Percentiles rank a stretch among this genome's conserved stretches.
Evolutionary conservation across 140 eudicot genomes (phyloP).

Genomic region (Flaveria floridana): DNA sequence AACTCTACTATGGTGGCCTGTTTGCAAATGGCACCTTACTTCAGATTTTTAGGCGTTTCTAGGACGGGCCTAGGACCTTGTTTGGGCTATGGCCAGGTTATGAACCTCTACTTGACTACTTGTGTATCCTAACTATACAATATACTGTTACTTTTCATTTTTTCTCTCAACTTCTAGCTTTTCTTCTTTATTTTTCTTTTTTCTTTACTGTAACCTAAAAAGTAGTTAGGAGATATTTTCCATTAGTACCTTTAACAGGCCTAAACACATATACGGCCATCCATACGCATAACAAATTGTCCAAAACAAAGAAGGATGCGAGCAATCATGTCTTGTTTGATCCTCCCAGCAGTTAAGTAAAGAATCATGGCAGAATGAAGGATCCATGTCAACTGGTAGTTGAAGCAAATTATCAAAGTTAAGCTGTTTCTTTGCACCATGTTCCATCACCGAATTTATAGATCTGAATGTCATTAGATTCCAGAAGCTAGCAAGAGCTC

Average conservation of each 20-base stretch:
- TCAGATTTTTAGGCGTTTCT: background rate
- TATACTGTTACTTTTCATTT: background rate
- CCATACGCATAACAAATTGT: conserved; percentile 77
- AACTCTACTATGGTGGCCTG: background rate
- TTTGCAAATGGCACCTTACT: background rate
- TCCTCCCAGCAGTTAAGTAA: conserved; percentile 61
- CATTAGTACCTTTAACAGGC: conserved; percentile 67
- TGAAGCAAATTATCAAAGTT: conserved; percentile 72
- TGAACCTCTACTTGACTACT: background rate
- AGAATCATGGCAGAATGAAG: conserved; percentile 54
- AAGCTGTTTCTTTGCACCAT: conserved; percentile 73
- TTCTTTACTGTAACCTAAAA: conserved; percentile 9
- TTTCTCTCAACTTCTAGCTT: background rate
- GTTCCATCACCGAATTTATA: conserved; percentile 63
- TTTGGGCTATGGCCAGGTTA: background rate
- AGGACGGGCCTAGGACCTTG: background rate
- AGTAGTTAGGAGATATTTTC: conserved; percentile 8
- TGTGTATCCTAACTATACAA: background rate
- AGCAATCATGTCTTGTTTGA: conserved; percentile 40
- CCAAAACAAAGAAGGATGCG: conserved; percentile 66
- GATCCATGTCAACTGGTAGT: conserved; percentile 76
- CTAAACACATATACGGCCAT: conserved; percentile 75
- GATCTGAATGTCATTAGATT: conserved; percentile 53
- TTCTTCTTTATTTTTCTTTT: background rate
- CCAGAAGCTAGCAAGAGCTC: conserved; percentile 41